Conservation (phyloP, 176 grass and related monocot genomes). For the Echinochloa phyllopogon region DNA sequence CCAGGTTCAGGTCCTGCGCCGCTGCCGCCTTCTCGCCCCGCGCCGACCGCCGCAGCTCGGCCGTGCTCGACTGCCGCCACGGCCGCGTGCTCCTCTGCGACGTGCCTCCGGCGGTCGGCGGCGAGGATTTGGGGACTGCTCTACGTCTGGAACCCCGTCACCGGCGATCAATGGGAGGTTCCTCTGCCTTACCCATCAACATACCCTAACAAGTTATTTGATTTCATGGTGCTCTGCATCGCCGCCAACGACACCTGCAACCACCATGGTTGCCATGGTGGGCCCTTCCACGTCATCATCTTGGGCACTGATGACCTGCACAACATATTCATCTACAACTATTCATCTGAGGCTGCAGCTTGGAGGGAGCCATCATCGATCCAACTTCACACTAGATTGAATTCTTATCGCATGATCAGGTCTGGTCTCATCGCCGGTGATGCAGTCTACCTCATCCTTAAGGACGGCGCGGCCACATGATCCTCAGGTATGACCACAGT, state of each 20-base stretch:
- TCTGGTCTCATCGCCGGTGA: neutral
- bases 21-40: too few relatives aligned
- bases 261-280: neutral
- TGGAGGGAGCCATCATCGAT: neutral
- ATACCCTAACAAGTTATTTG: too few relatives aligned
- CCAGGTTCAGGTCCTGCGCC: too few relatives aligned
- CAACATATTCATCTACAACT: neutral
- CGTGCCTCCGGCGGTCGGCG: too few relatives aligned
- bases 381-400: neutral
- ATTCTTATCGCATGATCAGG: rapidly evolving
- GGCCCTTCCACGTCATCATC: neutral
- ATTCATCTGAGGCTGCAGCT: neutral
- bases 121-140: too few relatives aligned
- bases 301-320: neutral
- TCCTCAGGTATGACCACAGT: neutral
- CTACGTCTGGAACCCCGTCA: too few relatives aligned
- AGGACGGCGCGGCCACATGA: neutral
- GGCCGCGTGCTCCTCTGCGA: too few relatives aligned
- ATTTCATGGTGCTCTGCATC: neutral
- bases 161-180: too few relatives aligned
- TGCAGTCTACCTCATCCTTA: neutral
- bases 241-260: neutral
- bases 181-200: too few relatives aligned
- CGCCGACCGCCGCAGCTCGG: too few relatives aligned
- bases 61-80: too few relatives aligned